These are phyloP conservation scores for Darksidea phi DNA, from an alignment of 495 filamentous ascomycete species.

Conservation along the genomic window DNA sequence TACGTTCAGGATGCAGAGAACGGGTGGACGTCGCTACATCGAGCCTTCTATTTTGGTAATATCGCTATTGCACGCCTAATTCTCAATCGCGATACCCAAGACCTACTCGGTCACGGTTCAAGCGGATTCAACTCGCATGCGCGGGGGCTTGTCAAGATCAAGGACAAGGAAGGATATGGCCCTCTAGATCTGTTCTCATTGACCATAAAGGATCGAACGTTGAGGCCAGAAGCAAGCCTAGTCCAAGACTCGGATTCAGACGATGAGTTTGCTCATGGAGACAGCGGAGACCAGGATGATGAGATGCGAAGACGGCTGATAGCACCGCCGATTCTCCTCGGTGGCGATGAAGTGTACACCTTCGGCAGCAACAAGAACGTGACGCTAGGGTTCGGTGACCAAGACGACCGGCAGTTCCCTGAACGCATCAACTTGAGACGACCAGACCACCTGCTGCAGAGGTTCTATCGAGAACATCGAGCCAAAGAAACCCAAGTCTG, in stretches of 20 bases:
- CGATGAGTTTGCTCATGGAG: slow-evolving; percentile 31
- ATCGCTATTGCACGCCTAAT: slow-evolving; percentile 78
- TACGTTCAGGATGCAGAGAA: slow-evolving; percentile 84
- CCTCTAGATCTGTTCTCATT: slow-evolving; percentile 88
- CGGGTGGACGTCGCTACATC: slow-evolving; percentile 93
- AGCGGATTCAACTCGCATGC: slow-evolving; percentile 48
- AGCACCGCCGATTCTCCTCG: slow-evolving; percentile 42
- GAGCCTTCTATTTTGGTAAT: slow-evolving; percentile 91
- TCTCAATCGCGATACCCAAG: slow-evolving; percentile 69
- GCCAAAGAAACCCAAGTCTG: slow-evolving; percentile 35
- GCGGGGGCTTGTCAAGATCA: slow-evolving; percentile 79
- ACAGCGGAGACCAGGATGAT: slow-evolving; percentile 38
- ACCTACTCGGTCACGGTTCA: slow-evolving; percentile 56
- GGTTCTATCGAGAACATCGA: slow-evolving; percentile 54
- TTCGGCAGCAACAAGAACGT: slow-evolving; percentile 96
- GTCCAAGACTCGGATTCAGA: slow-evolving; percentile 44
- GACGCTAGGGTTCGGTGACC: slow-evolving; percentile 84
- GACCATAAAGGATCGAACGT: slow-evolving; percentile 63
- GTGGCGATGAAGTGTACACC: slow-evolving; percentile 83
- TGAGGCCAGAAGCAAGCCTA: slow-evolving; percentile 37
- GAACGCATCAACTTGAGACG: slow-evolving; percentile 76
- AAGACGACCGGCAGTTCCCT: slow-evolving; percentile 90
- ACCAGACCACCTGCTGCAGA: slow-evolving; percentile 72
- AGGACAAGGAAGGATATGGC: slow-evolving; percentile 91
- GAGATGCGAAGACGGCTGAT: slow-evolving; percentile 13